Percentiles rank a stretch among this genome's conserved stretches.
phyloP scores from a whole-genome alignment of 2,329 filamentous ascomycete species.

The Hymenoscyphus repandus region DNA sequence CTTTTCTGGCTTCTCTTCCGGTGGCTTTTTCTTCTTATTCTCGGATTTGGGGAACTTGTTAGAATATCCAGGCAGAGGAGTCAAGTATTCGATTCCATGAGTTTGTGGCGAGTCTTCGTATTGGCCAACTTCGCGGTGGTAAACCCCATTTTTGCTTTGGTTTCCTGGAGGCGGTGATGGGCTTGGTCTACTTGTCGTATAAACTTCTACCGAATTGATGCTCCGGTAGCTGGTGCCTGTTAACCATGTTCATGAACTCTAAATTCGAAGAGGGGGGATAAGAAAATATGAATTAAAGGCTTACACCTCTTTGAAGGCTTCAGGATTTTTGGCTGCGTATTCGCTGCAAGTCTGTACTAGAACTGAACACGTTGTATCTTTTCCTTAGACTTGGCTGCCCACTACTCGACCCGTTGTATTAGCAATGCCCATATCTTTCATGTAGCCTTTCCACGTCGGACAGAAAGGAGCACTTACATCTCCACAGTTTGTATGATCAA shows the following conservation, averaged over 20 bases:
- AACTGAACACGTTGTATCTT: background rate
- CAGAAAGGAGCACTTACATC: constrained; percentile 31
- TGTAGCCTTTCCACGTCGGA: background rate
- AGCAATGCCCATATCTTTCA: background rate
- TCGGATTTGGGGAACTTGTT: too few species aligned
- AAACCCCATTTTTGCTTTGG: too few species aligned
- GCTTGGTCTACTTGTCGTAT: background rate
- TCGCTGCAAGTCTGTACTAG: constrained; percentile 4
- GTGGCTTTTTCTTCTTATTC: too few species aligned
- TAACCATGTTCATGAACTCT: background rate
- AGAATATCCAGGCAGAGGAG: too few species aligned
- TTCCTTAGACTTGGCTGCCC: constrained; percentile 10
- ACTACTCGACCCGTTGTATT: background rate
- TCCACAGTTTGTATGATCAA: constrained; percentile 73
- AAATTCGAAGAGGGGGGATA: background rate
- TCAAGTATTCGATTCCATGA: too few species aligned
- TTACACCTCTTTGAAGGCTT: constrained; percentile 11
- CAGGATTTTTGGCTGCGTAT: constrained; percentile 14
- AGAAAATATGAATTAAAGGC: background rate
- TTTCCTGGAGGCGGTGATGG: too few species aligned
- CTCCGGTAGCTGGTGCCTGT: background rate
- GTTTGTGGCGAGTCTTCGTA: too few species aligned
- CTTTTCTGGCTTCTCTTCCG: too few species aligned
- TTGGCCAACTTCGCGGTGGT: too few species aligned
- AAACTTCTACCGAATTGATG: constrained; percentile 8